Evolutionary conservation across 140 eudicot species (phyloP).

Genomic region (Senecio squalidus): DNA sequence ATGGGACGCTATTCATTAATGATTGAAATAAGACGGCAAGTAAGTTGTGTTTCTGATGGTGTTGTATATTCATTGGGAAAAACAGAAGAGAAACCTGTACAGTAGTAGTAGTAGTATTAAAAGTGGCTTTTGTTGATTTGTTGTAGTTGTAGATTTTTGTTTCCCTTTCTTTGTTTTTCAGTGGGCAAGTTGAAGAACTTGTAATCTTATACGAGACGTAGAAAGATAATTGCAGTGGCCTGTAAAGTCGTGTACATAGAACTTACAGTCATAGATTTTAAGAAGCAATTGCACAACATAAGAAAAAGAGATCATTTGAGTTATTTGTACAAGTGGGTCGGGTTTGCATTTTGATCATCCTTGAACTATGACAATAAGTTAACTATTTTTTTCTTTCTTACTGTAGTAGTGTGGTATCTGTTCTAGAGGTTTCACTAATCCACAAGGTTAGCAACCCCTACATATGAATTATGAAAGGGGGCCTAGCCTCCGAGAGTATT

Average conservation of each 20-base stretch:
- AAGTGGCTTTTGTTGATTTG: slow-evolving; percentile 42
- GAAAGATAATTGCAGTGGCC: slow-evolving; percentile 24
- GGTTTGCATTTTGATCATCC: not conserved
- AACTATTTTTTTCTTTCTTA: too few relatives aligned
- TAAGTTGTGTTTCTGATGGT: slow-evolving; percentile 36
- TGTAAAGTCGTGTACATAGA: slow-evolving; percentile 48
- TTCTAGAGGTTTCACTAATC: too few relatives aligned
- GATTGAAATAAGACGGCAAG: slow-evolving; percentile 5
- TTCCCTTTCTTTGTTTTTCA: slow-evolving; percentile 8
- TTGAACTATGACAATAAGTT: too few relatives aligned
- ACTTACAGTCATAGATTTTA: slow-evolving; percentile 31
- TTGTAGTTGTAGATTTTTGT: slow-evolving; percentile 29
- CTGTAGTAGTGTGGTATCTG: too few relatives aligned
- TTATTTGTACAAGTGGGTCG: not conserved
- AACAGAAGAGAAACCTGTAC: slow-evolving; percentile 48
- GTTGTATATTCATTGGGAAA: slow-evolving; percentile 63
- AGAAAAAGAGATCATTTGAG: slow-evolving; percentile 18
- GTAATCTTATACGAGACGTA: slow-evolving; percentile 48
- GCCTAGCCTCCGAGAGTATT: too few relatives aligned
- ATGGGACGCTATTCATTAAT: slow-evolving; percentile 8
- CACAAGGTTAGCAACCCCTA: too few relatives aligned
- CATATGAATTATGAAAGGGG: too few relatives aligned
- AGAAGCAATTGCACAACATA: slow-evolving; percentile 15
- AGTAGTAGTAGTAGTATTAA: slow-evolving; percentile 59
- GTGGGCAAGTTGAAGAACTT: slow-evolving; percentile 35